Evolutionary conservation across 1,139 yeast genomes (phyloP), one percentile per base, ranked within the genome.

Genomic region (Blastobotrys serpentis): DNA sequence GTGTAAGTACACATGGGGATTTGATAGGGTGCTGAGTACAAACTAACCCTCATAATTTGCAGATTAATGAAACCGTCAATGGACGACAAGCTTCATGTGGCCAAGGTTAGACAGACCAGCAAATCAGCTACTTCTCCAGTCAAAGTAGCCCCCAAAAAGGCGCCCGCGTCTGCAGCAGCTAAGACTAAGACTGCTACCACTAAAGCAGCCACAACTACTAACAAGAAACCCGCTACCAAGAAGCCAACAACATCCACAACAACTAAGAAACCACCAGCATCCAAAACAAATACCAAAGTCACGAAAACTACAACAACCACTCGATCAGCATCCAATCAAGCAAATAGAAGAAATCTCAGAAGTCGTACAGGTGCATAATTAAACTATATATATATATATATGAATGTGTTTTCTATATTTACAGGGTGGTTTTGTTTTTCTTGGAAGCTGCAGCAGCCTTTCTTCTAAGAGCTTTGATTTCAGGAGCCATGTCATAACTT

Each of bases 401-500:
- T 13, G 29, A 11, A 7, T 10, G n/a, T n/a, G n/a, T n/a, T n/a
- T 38, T 30, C 22, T 19, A 19, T 41, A 41, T 41, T 33, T 37
- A 43, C 46, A 43, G 19, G 26, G 11, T 19, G 7, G 7, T 29
- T 22, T 42, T 30, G 3, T 11, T 13, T 13, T 22, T 26, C 38
- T 32, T 32, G 26, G 22, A 19, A 10, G 46, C 40, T 11, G 33
- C 36, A 7, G 32, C 32, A 11, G 32, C 32, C 32, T 43, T 33
- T 13, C 33, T 19, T 30, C 39, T 25, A 38, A 30, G 23, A 4
- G 42, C 48, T 21, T 41, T 36, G 30, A 50, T 44, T 26, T 47
- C 49, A 2, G 63, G 63, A 14, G 62, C 64, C 66, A 90, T 89
- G 63, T 87, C 95, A 50, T 92, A 95, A 72, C 80, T 86, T 5